A percentile compares a stretch with the other conserved stretches of the same genome.
phyloP scores from a whole-genome alignment of 2,329 filamentous ascomycete species.

The Endothia cerciana region DNA sequence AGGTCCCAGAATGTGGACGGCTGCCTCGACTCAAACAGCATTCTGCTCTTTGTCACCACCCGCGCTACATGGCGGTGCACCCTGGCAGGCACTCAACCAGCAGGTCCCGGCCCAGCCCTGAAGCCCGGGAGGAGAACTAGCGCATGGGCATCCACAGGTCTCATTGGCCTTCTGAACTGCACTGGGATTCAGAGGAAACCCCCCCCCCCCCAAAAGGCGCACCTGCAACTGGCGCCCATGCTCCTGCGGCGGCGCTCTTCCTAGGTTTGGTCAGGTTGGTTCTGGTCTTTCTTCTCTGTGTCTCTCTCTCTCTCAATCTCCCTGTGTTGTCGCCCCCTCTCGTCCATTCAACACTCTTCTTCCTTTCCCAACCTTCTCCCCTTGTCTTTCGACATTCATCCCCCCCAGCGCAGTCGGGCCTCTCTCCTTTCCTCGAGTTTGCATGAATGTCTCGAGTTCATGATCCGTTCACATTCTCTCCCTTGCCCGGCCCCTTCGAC shows the following conservation, averaged over 20 bases:
- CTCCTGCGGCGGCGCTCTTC: constrained; percentile 13
- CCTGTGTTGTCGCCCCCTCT: constrained; percentile 27
- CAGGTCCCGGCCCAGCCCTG: constrained; percentile 2
- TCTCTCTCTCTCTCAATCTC: constrained; percentile 24
- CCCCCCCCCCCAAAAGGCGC: constrained; percentile 4
- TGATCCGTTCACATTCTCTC: constrained; percentile 23
- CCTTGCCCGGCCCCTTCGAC: constrained; percentile 33
- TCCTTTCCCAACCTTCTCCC: constrained; percentile 24
- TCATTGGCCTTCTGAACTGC: constrained; percentile 16
- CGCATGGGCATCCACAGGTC: constrained; percentile 9
- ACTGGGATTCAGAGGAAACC: constrained; percentile 12
- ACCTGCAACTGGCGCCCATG: constrained; percentile 15
- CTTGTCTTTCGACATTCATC: constrained; percentile 25
- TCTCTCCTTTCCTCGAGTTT: constrained; percentile 20
- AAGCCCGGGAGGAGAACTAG: constrained; percentile 13
- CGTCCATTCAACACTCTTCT: constrained; percentile 20
- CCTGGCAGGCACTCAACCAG: constrained; percentile 10
- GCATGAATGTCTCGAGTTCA: constrained; percentile 30
- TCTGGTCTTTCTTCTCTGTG: constrained; percentile 21
- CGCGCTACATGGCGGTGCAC: constrained; percentile 7
- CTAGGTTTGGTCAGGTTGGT: constrained; percentile 19
- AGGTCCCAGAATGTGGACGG: background rate
- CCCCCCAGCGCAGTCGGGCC: constrained; percentile 14
- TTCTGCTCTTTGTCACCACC: constrained; percentile 5
- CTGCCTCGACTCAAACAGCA: constrained; percentile 9